Evolutionary conservation across 2,329 filamentous ascomycete genomes (phyloP), one percentile per base, ranked within the genome.

Genomic region (Lasiodiplodia gonubiensis): DNA sequence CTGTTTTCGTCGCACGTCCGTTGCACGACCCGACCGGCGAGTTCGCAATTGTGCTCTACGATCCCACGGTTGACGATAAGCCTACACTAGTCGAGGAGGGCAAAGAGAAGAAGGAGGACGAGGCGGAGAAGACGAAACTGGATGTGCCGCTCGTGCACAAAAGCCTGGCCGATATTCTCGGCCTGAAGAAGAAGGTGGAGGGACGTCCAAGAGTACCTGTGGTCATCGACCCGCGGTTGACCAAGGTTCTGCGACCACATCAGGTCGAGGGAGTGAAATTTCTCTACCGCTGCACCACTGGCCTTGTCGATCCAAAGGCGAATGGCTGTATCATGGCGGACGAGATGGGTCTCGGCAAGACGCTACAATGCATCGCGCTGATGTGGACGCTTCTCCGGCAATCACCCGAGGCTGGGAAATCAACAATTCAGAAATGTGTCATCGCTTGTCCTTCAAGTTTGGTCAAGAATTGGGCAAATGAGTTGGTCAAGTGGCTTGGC

Each of bases 281-380:
- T 79, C 89, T 99, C 85, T 99, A 98, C 80, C 88, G 88, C 71
- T 97, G 93, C 75, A 93, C 95, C 6, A 98, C 94, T 1, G 95
- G 95, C n/a, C 86, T 98, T 85, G 92, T 98, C 67, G 95, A 98
- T 73, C 86, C 91, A 46, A 94, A 94, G 73, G 95, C 95, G 59
- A 92, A 97, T 78, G 95, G 95, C 2, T 99, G 95, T 80, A 99
- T 99, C 77, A 99, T 99, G 95, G 95, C 95, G 64, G 95, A 99
- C 77, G 95, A 97, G 77, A 99, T 99, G 95, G 95, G 95, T 72
- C 83, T 99, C 35, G 95, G 95, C 67, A 99, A 99, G 82, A 99
- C 95, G 73, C 81, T 99, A 52, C 95, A 99, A 83, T 99, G 95
- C 79, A 99, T 99, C 74, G 88, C 95, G 0, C 86, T 99, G 60